A percentile compares a stretch with the other conserved stretches of the same genome.
Evolutionary conservation across 306 rosid species (phyloP).

Genomic region (Rosa persica): DNA sequence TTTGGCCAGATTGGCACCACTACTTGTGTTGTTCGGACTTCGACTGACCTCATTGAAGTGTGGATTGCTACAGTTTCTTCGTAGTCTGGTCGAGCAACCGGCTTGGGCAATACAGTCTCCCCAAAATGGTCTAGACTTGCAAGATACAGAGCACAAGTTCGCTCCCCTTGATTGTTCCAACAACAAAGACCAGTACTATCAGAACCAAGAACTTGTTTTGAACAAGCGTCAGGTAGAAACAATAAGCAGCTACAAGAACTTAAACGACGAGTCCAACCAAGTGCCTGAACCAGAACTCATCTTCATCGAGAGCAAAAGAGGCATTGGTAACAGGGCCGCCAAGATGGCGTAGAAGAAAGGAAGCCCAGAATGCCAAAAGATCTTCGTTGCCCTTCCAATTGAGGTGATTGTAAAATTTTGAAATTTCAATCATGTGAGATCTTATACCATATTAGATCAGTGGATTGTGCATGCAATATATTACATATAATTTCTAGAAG

Average conservation of each 20-base stretch:
- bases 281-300: constrained; percentile 38
- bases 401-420: no score
- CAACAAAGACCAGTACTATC: constrained; percentile 13
- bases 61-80: constrained; percentile 15
- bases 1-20: neutral
- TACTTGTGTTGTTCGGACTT: neutral
- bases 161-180: constrained; percentile 32
- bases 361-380: constrained; percentile 31
- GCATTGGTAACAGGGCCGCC: constrained; percentile 37
- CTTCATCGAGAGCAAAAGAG: constrained; percentile 37
- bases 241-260: constrained; percentile 16
- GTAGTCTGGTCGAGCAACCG: constrained; percentile 25
- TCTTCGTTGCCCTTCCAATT: neutral
- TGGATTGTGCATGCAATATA: no score
- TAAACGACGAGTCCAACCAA: constrained; percentile 14
- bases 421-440: no score
- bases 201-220: constrained; percentile 9
- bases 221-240: constrained; percentile 15
- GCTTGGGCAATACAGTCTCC: constrained; percentile 14
- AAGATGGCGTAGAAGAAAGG: constrained; percentile 35
- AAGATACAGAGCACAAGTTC: constrained; percentile 27
- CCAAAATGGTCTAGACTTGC: constrained; percentile 32
- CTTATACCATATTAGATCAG: no score
- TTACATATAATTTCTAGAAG: no score
- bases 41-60: neutral